Evolutionary conservation across 208 protist species (phyloP), one percentile per base, ranked within the genome.

Genomic region (Leptomonas seymouri): DNA sequence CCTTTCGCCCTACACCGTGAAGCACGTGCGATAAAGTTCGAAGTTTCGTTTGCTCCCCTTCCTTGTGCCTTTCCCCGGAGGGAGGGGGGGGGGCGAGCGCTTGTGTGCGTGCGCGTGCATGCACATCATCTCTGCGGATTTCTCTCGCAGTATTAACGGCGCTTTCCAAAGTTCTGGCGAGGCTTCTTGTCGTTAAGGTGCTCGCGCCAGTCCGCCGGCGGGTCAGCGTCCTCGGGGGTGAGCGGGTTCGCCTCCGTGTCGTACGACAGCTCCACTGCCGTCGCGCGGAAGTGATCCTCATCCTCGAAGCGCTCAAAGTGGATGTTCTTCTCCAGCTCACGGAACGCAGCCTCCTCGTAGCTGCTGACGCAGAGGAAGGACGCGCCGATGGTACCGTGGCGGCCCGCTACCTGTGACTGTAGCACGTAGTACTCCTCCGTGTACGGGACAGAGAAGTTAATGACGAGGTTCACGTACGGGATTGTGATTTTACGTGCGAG

Each of bases 381-480:
- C 15, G 85, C 86, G 23, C 92, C 92, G 49, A 89, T 67, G 41
- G 89, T 93, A 67, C 83, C 89, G 55, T 86, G 81, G 62, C 92
- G 92, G 39, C 92, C 92, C 20, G 84, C 75, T 14, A 93, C 86
- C 50, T 91, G 69, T 2, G 93, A 93, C 80, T 95, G 89, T 46
- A 96, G 76, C 6, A 93, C 61, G 74, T 94, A 97, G 67, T 87
- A 94, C 79, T 97, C 90, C 74, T 93, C 84, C 27, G 83, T 76
- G 30, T 82, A 78, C 53, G 93, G 93, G 1, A 94, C 78, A 45
- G 78, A 80, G 76, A 93, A 95, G 86, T 93, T 86, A 74, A 96
- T 91, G 69, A 95, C 81, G 23, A 97, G 80, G 63, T 97, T 97
- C 42, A 97, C 93, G 64, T 93, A 94, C 57, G 93, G 93, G 56